These are phyloP conservation scores for Eucalyptus victrix DNA, from an alignment of 345 rosid species.

Conservation along the genomic window DNA sequence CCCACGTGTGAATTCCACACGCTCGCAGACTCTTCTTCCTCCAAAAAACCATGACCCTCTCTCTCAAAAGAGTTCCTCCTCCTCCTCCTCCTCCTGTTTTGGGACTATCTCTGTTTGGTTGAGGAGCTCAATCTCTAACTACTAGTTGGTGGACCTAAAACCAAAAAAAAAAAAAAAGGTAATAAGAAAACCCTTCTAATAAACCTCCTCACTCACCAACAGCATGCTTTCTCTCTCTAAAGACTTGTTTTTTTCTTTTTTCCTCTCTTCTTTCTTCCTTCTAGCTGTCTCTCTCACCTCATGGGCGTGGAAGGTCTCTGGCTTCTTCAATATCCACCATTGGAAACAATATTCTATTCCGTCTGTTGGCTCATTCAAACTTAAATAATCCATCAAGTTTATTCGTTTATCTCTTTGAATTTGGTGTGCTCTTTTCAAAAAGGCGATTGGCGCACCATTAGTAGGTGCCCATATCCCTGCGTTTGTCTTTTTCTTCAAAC, in stretches of 20 bases:
- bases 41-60: not conserved
- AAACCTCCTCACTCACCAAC: not conserved
- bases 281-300: not conserved
- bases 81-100: not conserved
- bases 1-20: not conserved
- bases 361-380: not conserved
- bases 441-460: not conserved
- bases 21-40: not conserved
- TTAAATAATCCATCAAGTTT: not conserved
- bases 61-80: not conserved
- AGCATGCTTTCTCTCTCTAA: not conserved
- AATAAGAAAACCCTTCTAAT: not conserved
- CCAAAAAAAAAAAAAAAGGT: not conserved
- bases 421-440: not conserved
- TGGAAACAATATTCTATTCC: not conserved
- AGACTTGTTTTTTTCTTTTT: not conserved
- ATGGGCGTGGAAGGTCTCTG: not conserved
- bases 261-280: not conserved
- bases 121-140: constrained; percentile 37
- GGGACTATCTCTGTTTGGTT: constrained; percentile 15
- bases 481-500: not conserved
- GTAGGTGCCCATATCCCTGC: not conserved
- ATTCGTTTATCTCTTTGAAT: not conserved
- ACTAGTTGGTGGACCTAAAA: constrained; percentile 54
- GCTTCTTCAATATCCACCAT: not conserved